Evolutionary conservation across 2,329 filamentous ascomycete species (phyloP), one percentile per base, ranked within the genome.

Genomic region (Dactylellina parvicollis): DNA sequence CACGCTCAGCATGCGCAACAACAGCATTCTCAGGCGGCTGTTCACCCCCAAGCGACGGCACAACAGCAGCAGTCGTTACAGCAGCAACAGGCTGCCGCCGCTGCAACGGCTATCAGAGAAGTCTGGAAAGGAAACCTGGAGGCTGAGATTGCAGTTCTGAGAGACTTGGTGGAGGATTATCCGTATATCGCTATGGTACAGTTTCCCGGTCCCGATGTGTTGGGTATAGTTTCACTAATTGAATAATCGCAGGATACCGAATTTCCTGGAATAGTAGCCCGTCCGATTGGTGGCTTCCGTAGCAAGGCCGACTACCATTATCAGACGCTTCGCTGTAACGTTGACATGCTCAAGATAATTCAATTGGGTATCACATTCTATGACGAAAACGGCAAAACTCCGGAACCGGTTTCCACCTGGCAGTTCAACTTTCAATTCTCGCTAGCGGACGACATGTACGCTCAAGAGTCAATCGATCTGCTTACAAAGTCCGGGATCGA

Each of bases 361-460:
- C 95, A 99, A 80, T 90, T 99, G 67, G 95, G 95, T 69, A 90
- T 99, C 77, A 96, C 94, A 2, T 84, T 99, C 14, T 98, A 97
- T 83, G 93, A 92, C 75, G 86, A 92, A 71, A 90, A 96, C 74
- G 95, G 95, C 72, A 92, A 98, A 77, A 88, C 92, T 1, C 34
- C 76, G 74, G 66, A 78, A 77, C 70, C 94, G 92, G 14, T 78
- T 40, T 96, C 91, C 79, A 96, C 94, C 16, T 99, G 95, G 95
- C 94, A 97, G 77, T 99, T 99, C 85, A 98, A 99, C 84, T 99
- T 99, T 82, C 90, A 93, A 78, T 99, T 98, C 81, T 95, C 92
- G 1, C 85, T 97, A 8, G 91, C 95, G 76, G 88, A 94, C 38
- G 95, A 99, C 82, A 99, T 99, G 95, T 98, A 96, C 82, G 95